Evolutionary conservation across 1,284 basidiomycete genomes (phyloP).

Genomic region (Rhodotorula sp.): DNA sequence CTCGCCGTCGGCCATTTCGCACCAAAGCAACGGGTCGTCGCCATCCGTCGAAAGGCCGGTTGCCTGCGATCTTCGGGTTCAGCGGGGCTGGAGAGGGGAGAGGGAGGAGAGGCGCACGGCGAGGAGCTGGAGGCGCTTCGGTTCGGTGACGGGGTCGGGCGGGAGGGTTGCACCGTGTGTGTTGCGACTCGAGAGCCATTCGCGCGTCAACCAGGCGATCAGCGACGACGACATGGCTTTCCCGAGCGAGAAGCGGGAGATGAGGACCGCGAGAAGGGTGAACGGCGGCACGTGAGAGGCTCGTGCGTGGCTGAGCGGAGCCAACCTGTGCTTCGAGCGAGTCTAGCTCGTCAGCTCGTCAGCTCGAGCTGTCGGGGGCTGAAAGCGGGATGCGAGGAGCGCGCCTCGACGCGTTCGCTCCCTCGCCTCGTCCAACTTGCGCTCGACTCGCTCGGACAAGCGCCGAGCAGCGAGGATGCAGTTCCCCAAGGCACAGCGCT

Average conservation of each 20-base stretch:
- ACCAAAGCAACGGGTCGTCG: constrained; percentile 13
- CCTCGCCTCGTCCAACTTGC: not conserved
- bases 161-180: not conserved
- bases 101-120: not conserved
- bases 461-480: not conserved
- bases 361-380: too few relatives aligned
- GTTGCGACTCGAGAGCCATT: constrained; percentile 12
- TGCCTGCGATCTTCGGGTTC: not conserved
- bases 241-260: too few relatives aligned
- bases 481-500: constrained; percentile 23
- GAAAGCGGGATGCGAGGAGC: not conserved
- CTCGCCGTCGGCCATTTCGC: constrained; percentile 16
- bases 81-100: not conserved
- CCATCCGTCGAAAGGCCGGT: not conserved
- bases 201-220: constrained; percentile 15
- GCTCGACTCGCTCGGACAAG: not conserved
- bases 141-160: not conserved
- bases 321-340: too few relatives aligned
- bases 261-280: too few relatives aligned
- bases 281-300: too few relatives aligned
- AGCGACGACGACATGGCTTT: not conserved
- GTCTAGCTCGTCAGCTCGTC: too few relatives aligned
- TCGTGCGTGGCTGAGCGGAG: too few relatives aligned
- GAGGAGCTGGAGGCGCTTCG: constrained; percentile 7
- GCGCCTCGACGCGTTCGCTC: too few relatives aligned